Evolutionary conservation across 2,329 filamentous ascomycete genomes (phyloP), one percentile per base, ranked within the genome.

Genomic region (Cryoendolithus antarcticus): DNA sequence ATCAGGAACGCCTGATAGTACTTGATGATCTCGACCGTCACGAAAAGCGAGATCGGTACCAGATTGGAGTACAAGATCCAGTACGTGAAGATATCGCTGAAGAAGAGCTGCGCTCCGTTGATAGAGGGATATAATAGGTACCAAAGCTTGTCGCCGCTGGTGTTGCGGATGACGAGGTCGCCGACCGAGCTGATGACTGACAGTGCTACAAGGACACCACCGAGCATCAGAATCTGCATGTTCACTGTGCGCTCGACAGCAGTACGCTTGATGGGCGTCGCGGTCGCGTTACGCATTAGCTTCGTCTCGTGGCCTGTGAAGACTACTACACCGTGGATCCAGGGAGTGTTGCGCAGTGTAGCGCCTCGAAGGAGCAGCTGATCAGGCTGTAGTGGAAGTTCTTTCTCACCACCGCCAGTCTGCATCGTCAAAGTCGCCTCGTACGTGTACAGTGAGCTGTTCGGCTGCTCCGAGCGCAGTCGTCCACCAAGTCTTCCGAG

Each of bases 221-320:
- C 81, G 31, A 98, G 75, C 66, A 93, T 81, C 48, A 98, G 68
- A 55, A 98, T 94, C 45, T 96, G 82, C 53, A 80, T 75, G 62
- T 98, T 98, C 50, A 98, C 82, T 68, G 93, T 83, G 46, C 80
- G 77, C 63, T 98, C 91, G 6, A 98, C 89, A 50, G 88, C 89
- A 30, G 91, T 98, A 41, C 89, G 82, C 68, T 98, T 98, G 66
- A 98, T 98, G 4, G 91, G 93, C 1, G 91, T 82, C 4, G 89
- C 89, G 3, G 89, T 98, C 11, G 91, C 93, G 59, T 98, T 98
- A 51, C 91, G 80, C 91, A 98, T 96, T 46, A 98, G 73, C 64
- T 98, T 98, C 5, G 91, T 96, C 65, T 98, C 91, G 62, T 98
- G 91, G 37, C 91, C 91, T 2, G 86, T 94, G 55, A 96, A 98